A percentile compares a stretch with the other conserved stretches of the same genome.
phyloP scores from a whole-genome alignment of 1,284 basidiomycete species.

The Earliella scabrosa region DNA sequence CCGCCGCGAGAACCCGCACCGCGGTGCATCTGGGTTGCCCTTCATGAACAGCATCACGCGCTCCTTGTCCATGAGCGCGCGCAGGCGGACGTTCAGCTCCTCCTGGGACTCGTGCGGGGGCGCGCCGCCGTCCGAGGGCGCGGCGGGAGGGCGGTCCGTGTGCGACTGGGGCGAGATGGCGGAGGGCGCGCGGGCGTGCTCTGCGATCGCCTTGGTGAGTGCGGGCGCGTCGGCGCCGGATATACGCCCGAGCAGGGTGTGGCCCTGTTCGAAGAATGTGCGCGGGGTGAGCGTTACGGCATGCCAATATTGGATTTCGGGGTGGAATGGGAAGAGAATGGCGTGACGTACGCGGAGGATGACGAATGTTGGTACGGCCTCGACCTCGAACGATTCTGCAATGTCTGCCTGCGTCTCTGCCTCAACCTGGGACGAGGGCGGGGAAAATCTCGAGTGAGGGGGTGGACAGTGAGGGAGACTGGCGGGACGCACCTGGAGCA shows the following conservation, averaged over 20 bases:
- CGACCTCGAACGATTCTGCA: slow-evolving; percentile 91
- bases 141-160: slow-evolving; percentile 42
- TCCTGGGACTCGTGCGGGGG: slow-evolving; percentile 58
- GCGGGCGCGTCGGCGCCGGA: slow-evolving; percentile 81
- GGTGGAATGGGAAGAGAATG: neutral
- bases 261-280: slow-evolving; percentile 72
- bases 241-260: slow-evolving; percentile 84
- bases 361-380: slow-evolving; percentile 89
- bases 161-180: slow-evolving; percentile 44
- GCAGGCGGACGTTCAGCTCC: slow-evolving; percentile 67
- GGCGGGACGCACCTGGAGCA: slow-evolving; percentile 65
- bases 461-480: neutral
- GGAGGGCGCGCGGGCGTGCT: slow-evolving; percentile 50
- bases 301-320: neutral
- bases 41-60: slow-evolving; percentile 97
- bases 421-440: slow-evolving; percentile 65
- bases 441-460: neutral
- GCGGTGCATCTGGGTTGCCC: slow-evolving; percentile 84
- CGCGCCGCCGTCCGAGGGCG: slow-evolving; percentile 33
- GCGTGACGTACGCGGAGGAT: slow-evolving; percentile 68
- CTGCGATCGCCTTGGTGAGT: slow-evolving; percentile 68
- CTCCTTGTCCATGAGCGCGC: slow-evolving; percentile 69
- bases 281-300: no score
- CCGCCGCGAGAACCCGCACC: slow-evolving; percentile 84
- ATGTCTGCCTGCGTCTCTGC: slow-evolving; percentile 91